Evolutionary conservation across 495 filamentous ascomycete genomes (phyloP).

Genomic region (Tuber melanosporum): DNA sequence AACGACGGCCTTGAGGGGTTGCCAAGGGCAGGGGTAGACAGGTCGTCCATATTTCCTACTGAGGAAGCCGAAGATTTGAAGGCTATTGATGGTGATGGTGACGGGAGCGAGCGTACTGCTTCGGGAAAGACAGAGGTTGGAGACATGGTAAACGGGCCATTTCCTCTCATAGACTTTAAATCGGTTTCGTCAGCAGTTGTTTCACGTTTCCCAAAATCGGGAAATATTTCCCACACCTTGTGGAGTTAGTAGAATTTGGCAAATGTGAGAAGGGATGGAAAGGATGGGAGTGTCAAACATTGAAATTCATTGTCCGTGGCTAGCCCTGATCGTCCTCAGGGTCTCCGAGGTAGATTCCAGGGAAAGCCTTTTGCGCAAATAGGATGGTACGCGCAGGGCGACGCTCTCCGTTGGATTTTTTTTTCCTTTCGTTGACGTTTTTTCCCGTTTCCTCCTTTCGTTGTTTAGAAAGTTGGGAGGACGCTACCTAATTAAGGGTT

Average conservation of each 20-base stretch:
- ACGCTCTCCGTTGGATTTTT: background rate
- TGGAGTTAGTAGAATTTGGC: slow-evolving; percentile 1
- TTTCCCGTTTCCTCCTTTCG: background rate
- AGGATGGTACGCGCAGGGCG: background rate
- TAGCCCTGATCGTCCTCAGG: slow-evolving; percentile 1
- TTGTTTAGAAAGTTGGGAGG: background rate
- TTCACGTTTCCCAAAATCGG: slow-evolving; percentile 1
- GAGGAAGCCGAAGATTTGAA: slow-evolving; percentile 30
- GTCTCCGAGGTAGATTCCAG: slow-evolving; percentile 1
- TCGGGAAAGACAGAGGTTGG: slow-evolving; percentile 34
- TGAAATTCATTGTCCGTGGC: background rate
- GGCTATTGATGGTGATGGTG: slow-evolving; percentile 34
- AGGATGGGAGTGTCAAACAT: background rate
- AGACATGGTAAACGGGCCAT: slow-evolving; percentile 38
- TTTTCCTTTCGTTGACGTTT: background rate
- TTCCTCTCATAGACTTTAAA: slow-evolving; percentile 25
- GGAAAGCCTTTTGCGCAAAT: background rate
- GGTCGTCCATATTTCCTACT: slow-evolving; percentile 32
- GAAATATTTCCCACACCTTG: slow-evolving; percentile 6
- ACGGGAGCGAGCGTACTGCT: slow-evolving; percentile 34
- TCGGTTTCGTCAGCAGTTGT: background rate
- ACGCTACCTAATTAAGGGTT: background rate
- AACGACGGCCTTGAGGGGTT: slow-evolving; percentile 27
- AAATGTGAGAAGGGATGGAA: background rate
- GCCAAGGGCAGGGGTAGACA: slow-evolving; percentile 23